Conservation (phyloP, 2,329 filamentous ascomycete genomes). For the Cordyceps tenuipes region DNA sequence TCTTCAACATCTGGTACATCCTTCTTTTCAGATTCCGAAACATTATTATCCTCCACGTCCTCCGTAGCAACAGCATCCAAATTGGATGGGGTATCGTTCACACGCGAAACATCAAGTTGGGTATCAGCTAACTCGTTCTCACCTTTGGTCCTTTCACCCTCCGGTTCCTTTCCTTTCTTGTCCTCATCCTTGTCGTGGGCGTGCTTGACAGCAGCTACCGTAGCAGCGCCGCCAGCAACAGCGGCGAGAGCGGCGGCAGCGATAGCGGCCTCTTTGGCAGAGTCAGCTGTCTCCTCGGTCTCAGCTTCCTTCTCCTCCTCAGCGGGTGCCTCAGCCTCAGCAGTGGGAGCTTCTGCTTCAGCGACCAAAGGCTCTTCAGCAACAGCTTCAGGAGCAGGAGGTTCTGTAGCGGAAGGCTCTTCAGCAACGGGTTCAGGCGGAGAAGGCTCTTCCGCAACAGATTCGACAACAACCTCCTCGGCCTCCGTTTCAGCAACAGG, state of each 20-base stretch:
- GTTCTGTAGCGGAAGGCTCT: neutral
- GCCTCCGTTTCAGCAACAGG: neutral
- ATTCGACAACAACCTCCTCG: neutral
- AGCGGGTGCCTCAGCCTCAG: slow-evolving; percentile 5
- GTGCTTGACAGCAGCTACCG: slow-evolving; percentile 1
- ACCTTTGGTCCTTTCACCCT: slow-evolving; percentile 19
- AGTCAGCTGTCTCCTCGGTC: neutral
- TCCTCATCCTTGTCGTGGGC: neutral
- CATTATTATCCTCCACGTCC: slow-evolving; percentile 4
- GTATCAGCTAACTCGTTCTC: slow-evolving; percentile 9
- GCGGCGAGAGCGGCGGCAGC: slow-evolving; percentile 1
- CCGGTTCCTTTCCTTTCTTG: neutral
- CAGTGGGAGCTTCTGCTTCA: neutral
- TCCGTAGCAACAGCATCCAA: neutral
- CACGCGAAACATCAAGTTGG: slow-evolving; percentile 8
- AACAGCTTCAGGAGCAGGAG: neutral
- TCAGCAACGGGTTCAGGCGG: neutral
- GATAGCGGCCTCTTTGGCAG: neutral
- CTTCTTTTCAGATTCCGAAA: slow-evolving; percentile 3
- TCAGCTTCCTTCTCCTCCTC: neutral
- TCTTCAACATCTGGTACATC: neutral
- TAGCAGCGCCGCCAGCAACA: slow-evolving; percentile 1
- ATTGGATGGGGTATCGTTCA: slow-evolving; percentile 9
- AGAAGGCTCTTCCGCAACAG: neutral
- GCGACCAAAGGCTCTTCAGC: neutral